Conservation (phyloP, 495 filamentous ascomycete genomes). For the Penicillium herquei region DNA sequence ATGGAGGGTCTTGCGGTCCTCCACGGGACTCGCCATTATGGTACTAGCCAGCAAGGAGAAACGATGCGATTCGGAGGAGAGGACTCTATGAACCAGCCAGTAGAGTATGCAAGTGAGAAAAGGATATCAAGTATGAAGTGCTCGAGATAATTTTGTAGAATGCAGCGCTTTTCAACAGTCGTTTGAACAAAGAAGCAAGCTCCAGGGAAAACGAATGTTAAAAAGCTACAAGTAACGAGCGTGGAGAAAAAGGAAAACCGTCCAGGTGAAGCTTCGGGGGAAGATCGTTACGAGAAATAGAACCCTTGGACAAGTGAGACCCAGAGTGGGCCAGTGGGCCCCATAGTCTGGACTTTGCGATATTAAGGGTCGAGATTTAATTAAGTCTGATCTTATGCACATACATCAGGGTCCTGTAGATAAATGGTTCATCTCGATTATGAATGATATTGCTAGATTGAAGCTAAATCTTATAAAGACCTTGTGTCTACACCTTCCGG, state of each 20-base stretch:
- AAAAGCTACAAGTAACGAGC: background rate
- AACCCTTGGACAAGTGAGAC: conserved; percentile 11
- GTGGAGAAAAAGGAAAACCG: background rate
- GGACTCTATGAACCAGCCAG: background rate
- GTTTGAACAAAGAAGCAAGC: background rate
- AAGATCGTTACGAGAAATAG: conserved; percentile 1
- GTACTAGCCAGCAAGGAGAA: conserved; percentile 34
- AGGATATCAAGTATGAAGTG: too few species aligned
- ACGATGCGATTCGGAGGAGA: conserved; percentile 13
- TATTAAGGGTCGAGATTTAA: background rate
- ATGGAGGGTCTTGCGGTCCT: conserved; percentile 35
- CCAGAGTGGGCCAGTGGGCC: conserved; percentile 20
- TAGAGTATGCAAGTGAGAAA: background rate
- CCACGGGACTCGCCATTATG: conserved; percentile 54
- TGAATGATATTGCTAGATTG: too few species aligned
- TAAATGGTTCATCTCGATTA: background rate
- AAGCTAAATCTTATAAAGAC: too few species aligned
- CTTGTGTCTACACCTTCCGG: too few species aligned
- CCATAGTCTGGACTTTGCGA: conserved; percentile 8
- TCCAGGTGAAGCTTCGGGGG: background rate
- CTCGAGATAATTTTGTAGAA: too few species aligned
- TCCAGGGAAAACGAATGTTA: background rate
- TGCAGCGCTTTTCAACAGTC: background rate
- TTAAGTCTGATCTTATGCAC: background rate
- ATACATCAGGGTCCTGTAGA: background rate